Evolutionary conservation across 2,329 filamentous ascomycete species (phyloP).

Genomic region (Ceratocystis cubensis): DNA sequence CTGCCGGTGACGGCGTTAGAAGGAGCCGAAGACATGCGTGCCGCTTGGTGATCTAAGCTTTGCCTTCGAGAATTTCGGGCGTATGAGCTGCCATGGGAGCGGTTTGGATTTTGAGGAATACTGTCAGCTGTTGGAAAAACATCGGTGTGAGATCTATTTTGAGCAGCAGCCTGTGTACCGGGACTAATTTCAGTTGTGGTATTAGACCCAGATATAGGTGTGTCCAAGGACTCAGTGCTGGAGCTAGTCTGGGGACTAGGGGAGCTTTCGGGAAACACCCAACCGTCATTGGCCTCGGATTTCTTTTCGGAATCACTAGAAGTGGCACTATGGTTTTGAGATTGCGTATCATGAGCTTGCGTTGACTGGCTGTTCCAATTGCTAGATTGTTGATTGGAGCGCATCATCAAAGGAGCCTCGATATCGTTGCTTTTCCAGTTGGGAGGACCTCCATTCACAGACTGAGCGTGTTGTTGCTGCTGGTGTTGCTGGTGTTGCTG

Average conservation of each 20-base stretch:
- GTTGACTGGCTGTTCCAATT: slow-evolving; percentile 1
- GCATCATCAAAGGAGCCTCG: slow-evolving; percentile 40
- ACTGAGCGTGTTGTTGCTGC: slow-evolving; percentile 40
- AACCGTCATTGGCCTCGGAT: slow-evolving; percentile 52
- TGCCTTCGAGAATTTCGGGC: slow-evolving; percentile 64
- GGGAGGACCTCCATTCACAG: slow-evolving; percentile 12
- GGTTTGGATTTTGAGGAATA: slow-evolving; percentile 65
- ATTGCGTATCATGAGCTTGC: background rate
- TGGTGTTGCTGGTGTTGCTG: slow-evolving; percentile 33
- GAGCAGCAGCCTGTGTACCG: background rate
- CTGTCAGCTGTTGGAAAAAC: slow-evolving; percentile 73
- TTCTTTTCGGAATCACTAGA: slow-evolving; percentile 18
- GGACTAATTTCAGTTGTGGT: background rate
- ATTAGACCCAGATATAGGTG: slow-evolving; percentile 13
- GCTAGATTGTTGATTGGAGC: slow-evolving; percentile 32
- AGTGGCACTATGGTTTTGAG: background rate
- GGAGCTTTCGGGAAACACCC: slow-evolving; percentile 83
- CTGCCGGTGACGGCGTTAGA: slow-evolving; percentile 57
- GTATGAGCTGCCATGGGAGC: slow-evolving; percentile 52
- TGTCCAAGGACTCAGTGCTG: slow-evolving; percentile 32
- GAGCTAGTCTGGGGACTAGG: slow-evolving; percentile 39
- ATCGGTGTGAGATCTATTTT: slow-evolving; percentile 66
- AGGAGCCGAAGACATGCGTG: slow-evolving; percentile 35
- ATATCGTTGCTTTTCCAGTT: slow-evolving; percentile 29
- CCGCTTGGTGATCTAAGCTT: slow-evolving; percentile 54